Conservation (phyloP, 495 filamentous ascomycete genomes). For the Trichoderma parareesei region DNA sequence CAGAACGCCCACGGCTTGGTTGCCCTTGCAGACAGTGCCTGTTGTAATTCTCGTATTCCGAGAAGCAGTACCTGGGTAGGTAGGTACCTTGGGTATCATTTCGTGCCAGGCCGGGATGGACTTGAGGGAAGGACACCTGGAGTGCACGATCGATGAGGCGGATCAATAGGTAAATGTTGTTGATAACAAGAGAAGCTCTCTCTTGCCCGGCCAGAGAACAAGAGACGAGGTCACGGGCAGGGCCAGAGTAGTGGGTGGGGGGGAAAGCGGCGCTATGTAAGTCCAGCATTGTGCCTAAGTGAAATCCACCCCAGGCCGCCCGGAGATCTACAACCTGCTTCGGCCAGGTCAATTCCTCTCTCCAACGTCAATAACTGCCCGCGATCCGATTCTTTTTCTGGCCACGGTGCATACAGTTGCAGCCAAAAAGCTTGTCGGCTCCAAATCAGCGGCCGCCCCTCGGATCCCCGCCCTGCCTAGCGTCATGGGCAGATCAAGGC, state of each 20-base stretch:
- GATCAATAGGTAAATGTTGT: too few relatives aligned
- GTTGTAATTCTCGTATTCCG: too few relatives aligned
- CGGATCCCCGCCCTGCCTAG: slow-evolving; percentile 3
- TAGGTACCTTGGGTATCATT: too few relatives aligned
- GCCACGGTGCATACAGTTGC: background rate
- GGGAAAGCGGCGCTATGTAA: background rate
- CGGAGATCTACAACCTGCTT: background rate
- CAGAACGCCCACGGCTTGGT: background rate
- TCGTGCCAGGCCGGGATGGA: background rate
- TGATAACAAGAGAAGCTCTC: background rate
- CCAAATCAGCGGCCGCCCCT: background rate
- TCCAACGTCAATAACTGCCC: background rate
- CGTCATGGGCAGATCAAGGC: slow-evolving; percentile 11
- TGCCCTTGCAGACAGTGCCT: too few relatives aligned
- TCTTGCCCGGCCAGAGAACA: background rate
- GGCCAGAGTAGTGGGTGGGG: background rate
- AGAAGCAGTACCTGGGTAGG: too few relatives aligned
- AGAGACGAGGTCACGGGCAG: background rate
- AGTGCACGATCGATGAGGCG: background rate
- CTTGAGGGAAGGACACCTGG: background rate
- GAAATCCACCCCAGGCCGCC: background rate
- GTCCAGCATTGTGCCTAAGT: background rate
- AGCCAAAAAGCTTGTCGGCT: background rate
- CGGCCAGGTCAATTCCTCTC: background rate
- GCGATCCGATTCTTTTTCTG: background rate